Evolutionary conservation across 2,329 filamentous ascomycete genomes (phyloP), one percentile per base, ranked within the genome.

Genomic region (Epichloe typhina): DNA sequence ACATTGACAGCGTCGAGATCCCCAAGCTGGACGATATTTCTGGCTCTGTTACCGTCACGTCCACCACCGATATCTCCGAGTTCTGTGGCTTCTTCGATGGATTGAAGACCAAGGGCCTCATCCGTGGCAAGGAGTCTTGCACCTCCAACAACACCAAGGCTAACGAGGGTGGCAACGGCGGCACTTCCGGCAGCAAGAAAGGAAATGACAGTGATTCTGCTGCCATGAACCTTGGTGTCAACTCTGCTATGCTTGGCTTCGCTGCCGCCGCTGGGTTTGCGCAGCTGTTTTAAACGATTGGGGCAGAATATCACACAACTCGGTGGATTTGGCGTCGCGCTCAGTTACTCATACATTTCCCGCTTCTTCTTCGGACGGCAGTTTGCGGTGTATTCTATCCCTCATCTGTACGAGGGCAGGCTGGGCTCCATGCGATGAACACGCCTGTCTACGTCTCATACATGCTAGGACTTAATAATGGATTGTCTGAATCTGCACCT

Each of bases 21-120:
- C 83, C 86, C 54, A 64, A 70, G 38, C 74, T 91, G 26, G 69
- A 76, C 53, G 75, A 83, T 56, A 85, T 90, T 58, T 75, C 77
- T 63, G 87, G 87, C 69, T 79, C 79, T 54, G 85, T 88, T 66
- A 82, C 83, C 62, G 71, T 87, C 58, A 74, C 81, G 60, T 82
- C 77, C 58, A 86, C 83, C 49, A 75, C 73, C 53, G 73, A 84
- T 55, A 82, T 87, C 56, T 56, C 57, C 52, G 61, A 66, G 52
- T 80, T 86, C 74, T 64, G 68, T 49, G 57, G 63, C 35, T 78
- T 85, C 65, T 65, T 79, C 52, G 61, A 72, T 54, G 63, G 73
- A 37, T 57, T 61, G 36, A 64, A 65, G 55, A 53, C 65, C 15
- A 65, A 68, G 49, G 68, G 65, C 49, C 65, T 70, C 47, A 64